Percentiles rank a stretch among this genome's conserved stretches.
Evolutionary conservation across 164 flowering plant species (phyloP).

Genomic region (Cinnamomum micranthum): DNA sequence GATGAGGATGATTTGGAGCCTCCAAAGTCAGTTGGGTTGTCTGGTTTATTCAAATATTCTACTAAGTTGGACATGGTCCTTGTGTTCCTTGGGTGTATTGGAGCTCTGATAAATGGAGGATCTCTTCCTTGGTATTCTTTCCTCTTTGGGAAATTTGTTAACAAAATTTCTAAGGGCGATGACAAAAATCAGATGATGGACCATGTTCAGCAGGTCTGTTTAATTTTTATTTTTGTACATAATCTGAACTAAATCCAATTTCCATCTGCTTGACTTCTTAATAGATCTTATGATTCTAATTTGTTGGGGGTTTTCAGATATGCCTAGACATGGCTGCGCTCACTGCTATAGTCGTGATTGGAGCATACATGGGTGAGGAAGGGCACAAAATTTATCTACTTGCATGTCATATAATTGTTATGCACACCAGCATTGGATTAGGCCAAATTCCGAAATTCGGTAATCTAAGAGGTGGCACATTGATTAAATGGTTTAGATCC

Average conservation of each 20-base stretch:
- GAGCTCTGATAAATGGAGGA: slow-evolving; percentile 78
- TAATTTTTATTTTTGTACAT: too few relatives aligned
- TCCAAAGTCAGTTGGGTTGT: slow-evolving; percentile 38
- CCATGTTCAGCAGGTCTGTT: slow-evolving; percentile 46
- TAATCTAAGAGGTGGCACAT: background rate
- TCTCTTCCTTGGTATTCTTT: slow-evolving; percentile 73
- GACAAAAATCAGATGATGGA: slow-evolving; percentile 50
- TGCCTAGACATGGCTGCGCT: slow-evolving; percentile 53
- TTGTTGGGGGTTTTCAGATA: slow-evolving; percentile 32
- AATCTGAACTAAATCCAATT: background rate
- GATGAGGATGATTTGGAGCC: slow-evolving; percentile 35
- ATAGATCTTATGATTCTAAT: background rate
- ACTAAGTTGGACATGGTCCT: slow-evolving; percentile 54
- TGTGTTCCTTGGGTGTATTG: slow-evolving; percentile 57
- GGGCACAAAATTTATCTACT: background rate
- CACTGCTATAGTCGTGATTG: slow-evolving; percentile 56
- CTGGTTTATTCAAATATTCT: slow-evolving; percentile 59
- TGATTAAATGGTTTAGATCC: slow-evolving; percentile 2
- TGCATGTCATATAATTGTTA: background rate
- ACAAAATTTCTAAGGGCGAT: slow-evolving; percentile 42
- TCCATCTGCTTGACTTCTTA: background rate
- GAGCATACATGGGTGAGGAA: slow-evolving; percentile 62
- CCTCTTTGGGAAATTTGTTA: slow-evolving; percentile 62
- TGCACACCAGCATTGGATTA: too few relatives aligned
- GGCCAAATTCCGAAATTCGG: background rate